These are phyloP conservation scores for Coriolopsis trogii DNA, from an alignment of 1,284 basidiomycete species.

Conservation along the genomic window DNA sequence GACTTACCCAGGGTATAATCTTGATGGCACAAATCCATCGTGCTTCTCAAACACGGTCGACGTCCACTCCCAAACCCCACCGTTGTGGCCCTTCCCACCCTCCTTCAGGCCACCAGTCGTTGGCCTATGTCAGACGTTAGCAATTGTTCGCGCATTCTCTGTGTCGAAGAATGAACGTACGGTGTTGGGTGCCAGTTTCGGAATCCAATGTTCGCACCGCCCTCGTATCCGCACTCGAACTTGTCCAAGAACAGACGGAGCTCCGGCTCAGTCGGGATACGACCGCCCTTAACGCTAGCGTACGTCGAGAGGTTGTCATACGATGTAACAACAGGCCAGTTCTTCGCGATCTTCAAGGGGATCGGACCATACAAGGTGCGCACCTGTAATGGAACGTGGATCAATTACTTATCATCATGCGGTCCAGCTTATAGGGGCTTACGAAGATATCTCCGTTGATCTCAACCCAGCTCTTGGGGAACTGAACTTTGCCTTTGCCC, in stretches of 20 bases:
- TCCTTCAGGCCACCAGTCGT: slow-evolving; percentile 56
- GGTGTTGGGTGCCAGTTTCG: slow-evolving; percentile 94
- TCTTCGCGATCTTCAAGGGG: slow-evolving; percentile 69
- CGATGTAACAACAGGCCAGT: slow-evolving; percentile 89
- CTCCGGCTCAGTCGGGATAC: slow-evolving; percentile 91
- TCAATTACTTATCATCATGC: too few species aligned
- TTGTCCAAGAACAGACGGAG: slow-evolving; percentile 79
- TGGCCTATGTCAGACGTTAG: slow-evolving; percentile 43
- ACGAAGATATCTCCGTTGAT: slow-evolving; percentile 54
- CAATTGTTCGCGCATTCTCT: not conserved
- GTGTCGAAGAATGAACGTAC: slow-evolving; percentile 46
- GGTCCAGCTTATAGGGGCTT: slow-evolving; percentile 8
- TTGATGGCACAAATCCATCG: slow-evolving; percentile 78
- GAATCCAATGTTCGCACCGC: slow-evolving; percentile 84
- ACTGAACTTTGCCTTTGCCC: slow-evolving; percentile 40
- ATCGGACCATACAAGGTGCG: slow-evolving; percentile 90
- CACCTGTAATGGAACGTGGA: too few species aligned
- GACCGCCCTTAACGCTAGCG: slow-evolving; percentile 84
- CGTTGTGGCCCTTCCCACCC: slow-evolving; percentile 75
- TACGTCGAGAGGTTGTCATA: slow-evolving; percentile 82
- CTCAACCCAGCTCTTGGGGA: slow-evolving; percentile 74
- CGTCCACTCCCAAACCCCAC: slow-evolving; percentile 99
- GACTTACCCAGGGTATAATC: slow-evolving; percentile 79
- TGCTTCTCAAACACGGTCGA: slow-evolving; percentile 73
- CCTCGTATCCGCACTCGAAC: slow-evolving; percentile 69